Evolutionary conservation across 768 basidiomycete genomes (phyloP).

Genomic region (Tricholoma flavovirens): DNA sequence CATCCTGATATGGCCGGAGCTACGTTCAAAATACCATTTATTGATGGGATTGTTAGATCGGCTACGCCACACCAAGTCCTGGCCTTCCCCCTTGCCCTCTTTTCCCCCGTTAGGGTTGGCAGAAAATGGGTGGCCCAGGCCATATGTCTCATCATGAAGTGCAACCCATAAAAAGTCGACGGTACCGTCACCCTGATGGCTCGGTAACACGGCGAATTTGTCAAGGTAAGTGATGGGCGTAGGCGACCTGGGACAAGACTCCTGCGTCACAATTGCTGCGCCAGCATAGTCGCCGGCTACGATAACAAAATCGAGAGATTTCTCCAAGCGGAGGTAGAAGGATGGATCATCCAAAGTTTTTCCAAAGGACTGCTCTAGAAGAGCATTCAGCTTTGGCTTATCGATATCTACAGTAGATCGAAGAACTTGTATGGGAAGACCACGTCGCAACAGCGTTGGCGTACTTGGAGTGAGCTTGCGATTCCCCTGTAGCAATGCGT

Average conservation of each 20-base stretch:
- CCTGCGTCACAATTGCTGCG: constrained; percentile 86
- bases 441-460: constrained; percentile 87
- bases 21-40: constrained; percentile 99
- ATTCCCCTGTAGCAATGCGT: constrained; percentile 85
- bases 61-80: constrained; percentile 94
- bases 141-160: constrained; percentile 96
- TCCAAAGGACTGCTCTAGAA: constrained; percentile 86
- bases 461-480: constrained; percentile 83
- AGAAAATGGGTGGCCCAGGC: constrained; percentile 88
- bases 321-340: constrained; percentile 77
- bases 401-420: constrained; percentile 69
- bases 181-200: constrained; percentile 95
- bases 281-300: constrained; percentile 94
- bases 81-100: constrained; percentile 83
- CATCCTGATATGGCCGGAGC: constrained; percentile 82
- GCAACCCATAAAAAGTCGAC: constrained; percentile 99
- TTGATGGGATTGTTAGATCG: constrained; percentile 93
- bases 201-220: constrained; percentile 96
- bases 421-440: constrained; percentile 80
- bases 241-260: constrained; percentile 32
- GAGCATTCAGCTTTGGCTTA: constrained; percentile 61
- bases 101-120: constrained; percentile 94
- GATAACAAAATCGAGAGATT: constrained; percentile 83
- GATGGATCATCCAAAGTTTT: constrained; percentile 61
- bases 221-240: constrained; percentile 84